These are phyloP conservation scores for Phoenix dactylifera DNA, from an alignment of 176 grass and related monocot species.

Conservation along the genomic window DNA sequence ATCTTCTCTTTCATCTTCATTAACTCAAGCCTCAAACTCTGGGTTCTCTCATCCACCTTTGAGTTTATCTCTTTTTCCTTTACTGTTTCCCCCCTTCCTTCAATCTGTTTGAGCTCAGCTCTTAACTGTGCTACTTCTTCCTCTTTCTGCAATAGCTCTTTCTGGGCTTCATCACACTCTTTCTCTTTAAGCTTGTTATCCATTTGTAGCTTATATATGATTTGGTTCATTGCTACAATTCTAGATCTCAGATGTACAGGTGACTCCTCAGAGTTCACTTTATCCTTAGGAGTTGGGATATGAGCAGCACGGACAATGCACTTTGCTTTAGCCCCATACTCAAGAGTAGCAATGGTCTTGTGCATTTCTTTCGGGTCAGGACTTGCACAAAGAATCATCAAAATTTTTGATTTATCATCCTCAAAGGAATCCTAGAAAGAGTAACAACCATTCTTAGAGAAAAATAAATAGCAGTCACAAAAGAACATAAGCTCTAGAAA, in stretches of 20 bases:
- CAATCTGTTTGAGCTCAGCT: slow-evolving; percentile 36
- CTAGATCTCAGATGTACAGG: slow-evolving; percentile 48
- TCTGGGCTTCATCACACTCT: slow-evolving; percentile 48
- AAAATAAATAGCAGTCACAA: too few relatives aligned
- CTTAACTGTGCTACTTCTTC: slow-evolving; percentile 42
- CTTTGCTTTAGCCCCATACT: slow-evolving; percentile 95
- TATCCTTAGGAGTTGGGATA: slow-evolving; percentile 47
- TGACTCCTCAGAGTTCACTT: slow-evolving; percentile 55
- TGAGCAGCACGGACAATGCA: slow-evolving; percentile 79
- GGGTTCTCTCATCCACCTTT: slow-evolving; percentile 38
- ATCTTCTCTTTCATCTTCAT: slow-evolving; percentile 47
- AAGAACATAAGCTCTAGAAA: too few relatives aligned
- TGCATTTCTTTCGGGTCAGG: slow-evolving; percentile 83
- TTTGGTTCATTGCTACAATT: slow-evolving; percentile 71
- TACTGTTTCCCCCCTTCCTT: slow-evolving; percentile 25
- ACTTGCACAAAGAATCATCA: slow-evolving; percentile 98
- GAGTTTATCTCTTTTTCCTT: slow-evolving; percentile 52
- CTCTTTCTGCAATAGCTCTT: slow-evolving; percentile 46
- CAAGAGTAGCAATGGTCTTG: slow-evolving; percentile 85
- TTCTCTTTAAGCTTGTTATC: slow-evolving; percentile 55
- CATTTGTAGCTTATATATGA: slow-evolving; percentile 71
- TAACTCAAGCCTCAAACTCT: slow-evolving; percentile 31
- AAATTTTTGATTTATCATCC: slow-evolving; percentile 90
- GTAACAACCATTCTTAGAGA: too few relatives aligned
- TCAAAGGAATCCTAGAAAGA: slow-evolving; percentile 73